Conservation (phyloP, 495 filamentous ascomycete genomes). For the Penicillium atrosanguineum region DNA sequence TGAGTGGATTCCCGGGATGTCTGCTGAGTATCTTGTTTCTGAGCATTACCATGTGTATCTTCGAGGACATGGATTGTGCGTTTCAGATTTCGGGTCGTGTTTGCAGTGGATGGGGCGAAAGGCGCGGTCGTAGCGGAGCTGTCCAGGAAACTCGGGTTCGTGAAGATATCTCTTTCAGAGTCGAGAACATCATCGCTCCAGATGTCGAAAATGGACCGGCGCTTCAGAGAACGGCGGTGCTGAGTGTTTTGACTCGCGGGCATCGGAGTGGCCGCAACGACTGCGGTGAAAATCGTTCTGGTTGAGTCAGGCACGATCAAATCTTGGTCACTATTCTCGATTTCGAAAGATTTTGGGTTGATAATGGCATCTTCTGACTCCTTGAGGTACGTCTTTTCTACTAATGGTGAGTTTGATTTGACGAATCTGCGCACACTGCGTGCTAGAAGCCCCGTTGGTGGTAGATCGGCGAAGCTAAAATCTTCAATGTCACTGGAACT, state of each 20-base stretch:
- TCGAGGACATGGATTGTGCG: conserved; percentile 5
- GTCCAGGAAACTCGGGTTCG: background rate
- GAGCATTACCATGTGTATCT: background rate
- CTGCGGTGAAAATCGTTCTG: background rate
- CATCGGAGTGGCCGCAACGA: background rate
- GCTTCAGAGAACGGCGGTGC: background rate
- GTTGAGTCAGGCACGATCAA: background rate
- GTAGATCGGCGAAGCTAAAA: conserved; percentile 39
- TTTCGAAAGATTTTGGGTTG: background rate
- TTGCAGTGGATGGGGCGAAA: background rate
- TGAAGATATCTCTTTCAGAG: background rate
- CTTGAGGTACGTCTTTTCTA: background rate
- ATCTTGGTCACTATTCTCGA: background rate
- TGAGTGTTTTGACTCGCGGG: background rate
- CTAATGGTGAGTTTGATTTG: background rate
- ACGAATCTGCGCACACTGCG: background rate
- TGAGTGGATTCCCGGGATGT: background rate
- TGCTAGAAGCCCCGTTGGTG: conserved; percentile 30
- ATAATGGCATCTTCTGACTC: background rate
- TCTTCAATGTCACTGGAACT: conserved; percentile 36
- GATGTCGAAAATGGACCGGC: conserved; percentile 5
- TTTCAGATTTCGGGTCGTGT: background rate
- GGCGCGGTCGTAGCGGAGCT: conserved; percentile 1
- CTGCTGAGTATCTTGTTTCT: background rate
- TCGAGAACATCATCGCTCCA: conserved; percentile 3